Evolutionary conservation across 2,329 filamentous ascomycete genomes (phyloP), one percentile per base, ranked within the genome.

Genomic region (Hymenoscyphus albidus): DNA sequence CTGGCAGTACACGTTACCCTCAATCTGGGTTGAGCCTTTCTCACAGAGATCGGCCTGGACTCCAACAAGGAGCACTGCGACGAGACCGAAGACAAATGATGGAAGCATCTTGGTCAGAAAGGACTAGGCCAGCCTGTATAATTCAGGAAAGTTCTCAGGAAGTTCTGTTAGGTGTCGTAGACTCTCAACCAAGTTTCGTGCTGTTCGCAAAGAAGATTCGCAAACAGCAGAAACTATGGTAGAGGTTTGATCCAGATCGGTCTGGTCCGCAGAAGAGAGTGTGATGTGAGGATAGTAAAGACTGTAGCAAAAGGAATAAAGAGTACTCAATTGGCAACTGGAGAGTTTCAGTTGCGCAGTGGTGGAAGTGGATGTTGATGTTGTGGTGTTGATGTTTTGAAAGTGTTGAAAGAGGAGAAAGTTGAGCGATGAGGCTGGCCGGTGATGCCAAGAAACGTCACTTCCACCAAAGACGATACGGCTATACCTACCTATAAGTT

Each of bases 1-100:
- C 64, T 85, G 80, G 76, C 88, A 90, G 78, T 88, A 91, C 78
- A 78, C 88, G 76, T 91, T 91, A 66, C 85, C 85, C 31, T 72
- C 73, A 63, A 79, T 75, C 62, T 59, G 39, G 9, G 31, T 59
- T 10, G 57, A 63, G 31, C 42, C 62, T 22, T 39, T 48, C 35
- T 39, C 31, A 35, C 60, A 62, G 13, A 62, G 60, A 51, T 64
- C 63, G n/a, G 54, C 63, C n/a, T 61, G 32, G n/a, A 56, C 60
- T 31, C 31, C 51, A 38, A 32, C 9, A 40, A 57, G 16, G 7
- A 48, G 42, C 42, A 42, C 22, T 12, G 14, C 55, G 39, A 35
- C 44, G 22, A 55, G 7, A 7, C 27, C 31, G 27, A 39, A n/a
- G 16, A 56, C 31, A 57, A 48, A 7, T 39, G 10, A 5, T 31